A percentile compares a stretch with the other conserved stretches of the same genome.
These are phyloP conservation scores for Aspergillus pseudonomiae DNA, from an alignment of 2,329 filamentous ascomycete genomes.

Conservation along the genomic window DNA sequence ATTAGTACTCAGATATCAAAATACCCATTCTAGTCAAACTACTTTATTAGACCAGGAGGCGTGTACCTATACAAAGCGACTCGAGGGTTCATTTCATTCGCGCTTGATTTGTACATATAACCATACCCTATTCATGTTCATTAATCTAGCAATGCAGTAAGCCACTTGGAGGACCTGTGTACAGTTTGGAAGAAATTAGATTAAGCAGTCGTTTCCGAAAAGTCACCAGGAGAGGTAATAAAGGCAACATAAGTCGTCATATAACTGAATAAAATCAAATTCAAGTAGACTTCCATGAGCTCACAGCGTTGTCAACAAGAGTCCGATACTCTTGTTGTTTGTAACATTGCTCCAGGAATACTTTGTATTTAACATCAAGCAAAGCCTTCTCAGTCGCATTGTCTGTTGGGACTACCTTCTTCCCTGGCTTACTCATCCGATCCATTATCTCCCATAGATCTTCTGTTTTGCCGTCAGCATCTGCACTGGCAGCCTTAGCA, in stretches of 20 bases:
- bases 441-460: slow-evolving; percentile 97
- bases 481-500: slow-evolving; percentile 89
- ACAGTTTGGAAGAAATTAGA: neutral
- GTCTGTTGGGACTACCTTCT: slow-evolving; percentile 73
- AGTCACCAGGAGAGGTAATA: no score
- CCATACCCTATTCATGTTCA: neutral
- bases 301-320: slow-evolving; percentile 69
- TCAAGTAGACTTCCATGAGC: slow-evolving; percentile 42
- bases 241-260: no score
- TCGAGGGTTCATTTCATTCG: neutral
- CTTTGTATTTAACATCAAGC: slow-evolving; percentile 84
- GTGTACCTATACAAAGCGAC: neutral
- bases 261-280: no score
- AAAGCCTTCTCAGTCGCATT: slow-evolving; percentile 76
- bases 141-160: neutral
- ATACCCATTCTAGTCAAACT: neutral
- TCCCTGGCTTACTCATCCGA: slow-evolving; percentile 91
- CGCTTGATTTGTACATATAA: neutral
- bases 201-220: neutral
- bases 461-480: slow-evolving; percentile 76
- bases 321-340: slow-evolving; percentile 81
- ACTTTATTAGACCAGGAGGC: neutral
- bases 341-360: slow-evolving; percentile 92
- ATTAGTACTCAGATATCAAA: neutral
- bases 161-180: neutral